These are phyloP conservation scores for Aspergillus alliaceus DNA, from an alignment of 2,329 filamentous ascomycete genomes.

Conservation along the genomic window DNA sequence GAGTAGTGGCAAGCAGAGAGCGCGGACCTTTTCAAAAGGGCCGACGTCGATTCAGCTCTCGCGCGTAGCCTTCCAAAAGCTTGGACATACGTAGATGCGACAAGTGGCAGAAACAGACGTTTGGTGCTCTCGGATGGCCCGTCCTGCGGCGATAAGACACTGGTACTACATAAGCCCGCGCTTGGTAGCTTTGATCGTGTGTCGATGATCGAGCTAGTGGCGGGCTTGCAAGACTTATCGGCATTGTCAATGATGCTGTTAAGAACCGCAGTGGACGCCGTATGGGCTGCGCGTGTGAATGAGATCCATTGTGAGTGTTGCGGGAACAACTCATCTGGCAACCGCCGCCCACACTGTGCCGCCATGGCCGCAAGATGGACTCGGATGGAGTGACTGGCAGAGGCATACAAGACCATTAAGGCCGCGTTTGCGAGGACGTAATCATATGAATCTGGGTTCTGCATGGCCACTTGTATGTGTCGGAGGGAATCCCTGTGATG, in stretches of 20 bases:
- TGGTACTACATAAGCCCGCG: neutral
- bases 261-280: conserved; percentile 35
- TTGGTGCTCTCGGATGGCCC: conserved; percentile 19
- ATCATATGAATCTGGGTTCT: conserved; percentile 33
- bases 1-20: neutral
- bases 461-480: conserved; percentile 38
- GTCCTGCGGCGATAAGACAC: conserved; percentile 10
- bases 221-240: neutral
- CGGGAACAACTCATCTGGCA: conserved; percentile 30
- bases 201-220: neutral
- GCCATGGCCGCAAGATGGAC: conserved; percentile 33
- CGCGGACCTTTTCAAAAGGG: conserved; percentile 1
- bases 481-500: conserved; percentile 42
- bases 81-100: conserved; percentile 15
- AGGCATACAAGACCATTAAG: conserved; percentile 46
- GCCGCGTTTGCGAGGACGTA: conserved; percentile 41
- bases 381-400: conserved; percentile 39
- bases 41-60: conserved; percentile 10
- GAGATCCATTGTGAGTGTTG: conserved; percentile 40
- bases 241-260: conserved; percentile 7
- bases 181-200: neutral
- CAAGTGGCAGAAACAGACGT: conserved; percentile 17
- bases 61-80: conserved; percentile 12
- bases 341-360: conserved; percentile 8
- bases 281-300: conserved; percentile 38